Evolutionary conservation across 371 early-diverging fungal genomes (phyloP).

Genomic region (Entomophthora muscae): DNA sequence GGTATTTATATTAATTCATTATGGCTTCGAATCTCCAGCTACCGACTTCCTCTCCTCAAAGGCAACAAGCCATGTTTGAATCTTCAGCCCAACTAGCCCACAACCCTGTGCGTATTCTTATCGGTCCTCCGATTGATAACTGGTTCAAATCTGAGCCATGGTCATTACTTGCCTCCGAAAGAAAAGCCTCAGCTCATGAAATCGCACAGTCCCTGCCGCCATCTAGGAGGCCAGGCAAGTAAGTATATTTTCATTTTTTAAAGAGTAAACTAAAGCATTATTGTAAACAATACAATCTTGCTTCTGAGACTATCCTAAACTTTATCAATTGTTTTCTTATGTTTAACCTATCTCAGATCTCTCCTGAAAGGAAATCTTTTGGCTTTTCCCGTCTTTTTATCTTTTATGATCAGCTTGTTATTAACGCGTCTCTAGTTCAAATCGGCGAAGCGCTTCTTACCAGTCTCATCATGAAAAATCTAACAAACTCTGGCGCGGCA

Average conservation of each 20-base stretch:
- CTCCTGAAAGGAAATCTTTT: too few species aligned
- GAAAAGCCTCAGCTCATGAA: conserved; percentile 1
- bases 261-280: background rate
- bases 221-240: background rate
- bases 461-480: background rate
- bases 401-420: background rate
- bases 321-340: too few species aligned
- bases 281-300: background rate
- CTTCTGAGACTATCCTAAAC: too few species aligned
- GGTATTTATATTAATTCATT: too few species aligned
- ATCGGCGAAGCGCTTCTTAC: background rate
- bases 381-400: too few species aligned
- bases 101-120: background rate
- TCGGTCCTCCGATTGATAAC: conserved; percentile 5
- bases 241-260: background rate
- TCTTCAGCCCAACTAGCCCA: background rate
- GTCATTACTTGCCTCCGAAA: background rate
- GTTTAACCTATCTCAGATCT: too few species aligned
- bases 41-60: too few species aligned
- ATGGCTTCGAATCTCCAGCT: too few species aligned
- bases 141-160: conserved; percentile 8
- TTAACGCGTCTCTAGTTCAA: background rate
- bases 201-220: background rate
- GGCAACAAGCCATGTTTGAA: too few species aligned
- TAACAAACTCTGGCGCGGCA: background rate